These are phyloP conservation scores for Nitzschia putrida DNA, from an alignment of 108 stramenopile species.

Conservation along the genomic window DNA sequence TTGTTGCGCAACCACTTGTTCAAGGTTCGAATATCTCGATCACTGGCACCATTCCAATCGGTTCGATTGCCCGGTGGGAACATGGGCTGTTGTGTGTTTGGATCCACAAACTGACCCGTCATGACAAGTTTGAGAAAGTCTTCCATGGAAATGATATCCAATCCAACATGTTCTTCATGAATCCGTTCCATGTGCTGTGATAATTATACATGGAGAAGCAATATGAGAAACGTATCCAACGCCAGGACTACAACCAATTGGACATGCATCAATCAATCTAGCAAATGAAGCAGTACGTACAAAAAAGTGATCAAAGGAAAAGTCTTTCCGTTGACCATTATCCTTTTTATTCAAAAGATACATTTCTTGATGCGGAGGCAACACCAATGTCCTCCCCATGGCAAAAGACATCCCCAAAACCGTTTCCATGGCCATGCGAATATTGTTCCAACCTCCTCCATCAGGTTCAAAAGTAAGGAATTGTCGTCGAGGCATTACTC, in stretches of 20 bases:
- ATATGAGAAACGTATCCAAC: too few relatives aligned
- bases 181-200: constrained; percentile 65
- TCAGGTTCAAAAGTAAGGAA: constrained; percentile 95
- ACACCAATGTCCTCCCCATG: constrained; percentile 88
- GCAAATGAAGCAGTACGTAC: background rate
- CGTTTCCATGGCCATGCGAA: constrained; percentile 77
- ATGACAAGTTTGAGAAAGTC: constrained; percentile 91
- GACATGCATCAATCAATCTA: too few relatives aligned
- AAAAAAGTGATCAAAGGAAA: constrained; percentile 78
- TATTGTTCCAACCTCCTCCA: constrained; percentile 93
- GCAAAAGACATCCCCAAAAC: constrained; percentile 74
- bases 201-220: constrained; percentile 58
- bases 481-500: too few relatives aligned
- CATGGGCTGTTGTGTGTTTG: constrained; percentile 34
- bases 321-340: constrained; percentile 61
- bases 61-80: constrained; percentile 73
- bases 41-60: constrained; percentile 67
- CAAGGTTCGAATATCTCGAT: constrained; percentile 24
- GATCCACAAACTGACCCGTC: constrained; percentile 50
- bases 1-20: constrained; percentile 40
- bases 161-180: constrained; percentile 72
- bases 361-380: constrained; percentile 48
- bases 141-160: constrained; percentile 88
- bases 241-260: too few relatives aligned
- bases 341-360: constrained; percentile 64